Evolutionary conservation across 2,329 filamentous ascomycete genomes (phyloP), one percentile per base, ranked within the genome.

Genomic region (Blastomyces parvus): DNA sequence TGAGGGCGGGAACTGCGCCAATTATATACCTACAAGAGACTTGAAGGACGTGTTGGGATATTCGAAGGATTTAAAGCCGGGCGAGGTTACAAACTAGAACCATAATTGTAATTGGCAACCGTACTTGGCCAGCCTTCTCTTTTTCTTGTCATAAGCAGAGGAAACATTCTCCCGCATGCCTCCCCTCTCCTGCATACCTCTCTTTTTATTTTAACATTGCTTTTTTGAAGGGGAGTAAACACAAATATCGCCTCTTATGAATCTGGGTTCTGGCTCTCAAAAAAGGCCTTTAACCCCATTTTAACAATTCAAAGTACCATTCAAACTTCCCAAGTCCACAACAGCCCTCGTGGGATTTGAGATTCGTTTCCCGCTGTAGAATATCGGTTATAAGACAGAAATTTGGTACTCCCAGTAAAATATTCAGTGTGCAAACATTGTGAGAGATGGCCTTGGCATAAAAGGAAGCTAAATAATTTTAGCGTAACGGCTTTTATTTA

Each of bases 21-120:
- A 36, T 17, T 64, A 64, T 50, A 19, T 64, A 19, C 63, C 63
- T 25, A 46, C 53, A 11, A 48, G 63, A 33, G 63, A 64, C 36
- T 38, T 64, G 30, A 57, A 55, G 44, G 60, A 53, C 8, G 44
- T 64, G 42, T 33, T 17, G 11, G 40, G 50, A 42, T 59, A 44
- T 59, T 59, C 57, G 22, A 25, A 42, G 3, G 19, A 13, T 36
- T 13, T 36, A 33, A 19, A 56, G 17, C 8, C 2, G 3, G 52
- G 27, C 30, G 52, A 6, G 14, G 22, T 36, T 56, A 11, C 52
- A 3, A 25, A n/a, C 22, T 48, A 11, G 9, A n/a, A 25, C 25
- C n/a, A 25, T 8, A 3, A 2, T 3, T 38, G 36, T 38, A 38
- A 44, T 44, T 7, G 5, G 42, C 38, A n/a, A 46, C 19, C 11